Evolutionary conservation across 495 filamentous ascomycete species (phyloP), one percentile per base, ranked within the genome.

Genomic region (Bacidia rubella): DNA sequence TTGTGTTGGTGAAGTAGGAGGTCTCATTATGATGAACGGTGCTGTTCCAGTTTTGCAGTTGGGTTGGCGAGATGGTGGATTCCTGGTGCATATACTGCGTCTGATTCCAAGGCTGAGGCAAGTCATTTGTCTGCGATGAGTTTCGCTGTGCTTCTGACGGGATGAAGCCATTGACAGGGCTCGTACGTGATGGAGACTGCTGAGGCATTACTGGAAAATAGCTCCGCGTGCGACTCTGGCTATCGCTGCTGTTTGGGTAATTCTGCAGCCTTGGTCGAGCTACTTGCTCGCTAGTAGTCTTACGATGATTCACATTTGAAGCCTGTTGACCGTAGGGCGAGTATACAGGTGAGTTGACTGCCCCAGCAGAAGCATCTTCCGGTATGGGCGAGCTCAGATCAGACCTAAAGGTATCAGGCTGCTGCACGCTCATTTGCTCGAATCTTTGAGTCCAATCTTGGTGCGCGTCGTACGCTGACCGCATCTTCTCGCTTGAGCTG

Each of bases 391-490:
- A 22, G 12, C 15, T 17, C 41, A 44, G 19, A 20, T 20, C 20
- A 9, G 41, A 43, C 38, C 24, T 39, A 2, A 39, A 47, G 22
- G 40, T 19, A 7, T 35, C 42, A 11, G 52, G 40, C 25, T 50
- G 47, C 23, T 60, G 57, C 9, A 62, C 45, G 43, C 51, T 60
- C 10, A 62, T 52, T 39, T 62, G 60, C 27, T 57, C 60, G 5
- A 62, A 56, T 10, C 54, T 51, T 20, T 55, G 46, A 2, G 57
- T 55, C 60, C 60, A 62, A 40, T 62, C 60, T 19, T 49, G 51
- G 25, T 40, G 43, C 15, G 42, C 45, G 2, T 62, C 49, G 21
- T 60, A 49, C 19, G 53, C 49, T n/a, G 58, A 50, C n/a, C 55
- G 49, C 39, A 54, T 58, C 57, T 57, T 62, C 5, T 50, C 26